Evolutionary conservation across 345 rosid genomes (phyloP).

Genomic region (Clarkia xantiana): DNA sequence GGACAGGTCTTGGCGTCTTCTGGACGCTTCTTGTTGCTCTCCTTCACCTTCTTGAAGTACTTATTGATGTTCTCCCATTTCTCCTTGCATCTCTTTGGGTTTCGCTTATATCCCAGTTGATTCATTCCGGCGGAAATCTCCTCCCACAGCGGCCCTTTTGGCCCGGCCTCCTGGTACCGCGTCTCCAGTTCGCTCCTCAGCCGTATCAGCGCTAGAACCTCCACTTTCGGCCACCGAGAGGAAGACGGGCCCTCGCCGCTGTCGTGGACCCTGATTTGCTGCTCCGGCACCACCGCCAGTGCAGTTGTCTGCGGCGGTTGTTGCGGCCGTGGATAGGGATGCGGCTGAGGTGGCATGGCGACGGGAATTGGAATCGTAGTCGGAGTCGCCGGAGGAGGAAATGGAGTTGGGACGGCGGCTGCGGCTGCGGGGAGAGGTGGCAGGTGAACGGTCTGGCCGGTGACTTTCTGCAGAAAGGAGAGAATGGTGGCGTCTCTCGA

Average conservation of each 20-base stretch:
- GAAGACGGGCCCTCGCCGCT: slow-evolving; percentile 9
- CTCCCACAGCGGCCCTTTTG: slow-evolving; percentile 41
- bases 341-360: slow-evolving; percentile 6
- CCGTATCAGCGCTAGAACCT: slow-evolving; percentile 27
- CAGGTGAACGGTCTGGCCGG: slow-evolving; percentile 61
- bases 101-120: slow-evolving; percentile 28
- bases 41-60: slow-evolving; percentile 49
- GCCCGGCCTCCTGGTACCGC: slow-evolving; percentile 32
- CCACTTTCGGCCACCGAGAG: slow-evolving; percentile 38
- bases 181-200: slow-evolving; percentile 25
- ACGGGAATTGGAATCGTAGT: slow-evolving; percentile 2
- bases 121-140: slow-evolving; percentile 33
- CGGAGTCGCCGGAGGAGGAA: slow-evolving; percentile 4
- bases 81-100: slow-evolving; percentile 36
- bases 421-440: slow-evolving; percentile 16
- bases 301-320: neutral
- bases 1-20: slow-evolving; percentile 45
- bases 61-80: slow-evolving; percentile 51
- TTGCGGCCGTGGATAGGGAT: too few relatives aligned
- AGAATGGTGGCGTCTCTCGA: slow-evolving; percentile 54
- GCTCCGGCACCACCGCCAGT: slow-evolving; percentile 14
- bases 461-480: slow-evolving; percentile 53
- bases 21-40: slow-evolving; percentile 38
- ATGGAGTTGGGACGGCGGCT: neutral
- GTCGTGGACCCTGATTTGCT: slow-evolving; percentile 9